Conservation (phyloP, 345 rosid species). For the Psidium friedrichsthalianum region DNA sequence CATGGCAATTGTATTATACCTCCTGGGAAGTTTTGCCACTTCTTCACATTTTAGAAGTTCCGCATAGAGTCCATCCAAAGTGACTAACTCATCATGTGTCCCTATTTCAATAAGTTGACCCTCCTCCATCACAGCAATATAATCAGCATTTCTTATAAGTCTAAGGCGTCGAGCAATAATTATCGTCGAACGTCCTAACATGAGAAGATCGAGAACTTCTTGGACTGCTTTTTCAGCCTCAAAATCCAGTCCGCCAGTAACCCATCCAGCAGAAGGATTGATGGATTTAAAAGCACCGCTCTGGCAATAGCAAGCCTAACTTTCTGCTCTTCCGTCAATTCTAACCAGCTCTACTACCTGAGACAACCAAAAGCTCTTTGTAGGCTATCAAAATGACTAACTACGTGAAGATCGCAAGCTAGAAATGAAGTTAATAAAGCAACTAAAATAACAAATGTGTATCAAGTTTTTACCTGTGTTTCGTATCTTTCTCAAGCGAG, state of each 20-base stretch:
- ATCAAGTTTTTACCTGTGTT: conserved; percentile 46
- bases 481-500: conserved; percentile 78
- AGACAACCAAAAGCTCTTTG: conserved; percentile 3
- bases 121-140: conserved; percentile 97
- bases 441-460: background rate
- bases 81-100: conserved; percentile 78
- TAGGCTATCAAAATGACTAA: background rate
- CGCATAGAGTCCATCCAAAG: conserved; percentile 64
- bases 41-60: conserved; percentile 97
- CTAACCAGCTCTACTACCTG: conserved; percentile 87
- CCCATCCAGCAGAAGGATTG: conserved; percentile 94
- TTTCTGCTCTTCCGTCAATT: conserved; percentile 92
- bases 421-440: background rate
- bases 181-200: conserved; percentile 95
- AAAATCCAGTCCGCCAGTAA: conserved; percentile 94
- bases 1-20: conserved; percentile 25
- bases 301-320: conserved; percentile 93
- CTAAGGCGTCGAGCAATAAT: conserved; percentile 90
- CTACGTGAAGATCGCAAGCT: background rate
- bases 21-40: conserved; percentile 91
- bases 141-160: conserved; percentile 88
- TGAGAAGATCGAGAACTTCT: conserved; percentile 85
- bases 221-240: conserved; percentile 96
- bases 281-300: conserved; percentile 86
- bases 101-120: conserved; percentile 98